These are phyloP conservation scores for Lumnitzera littorea DNA, from an alignment of 345 rosid genomes.

Conservation along the genomic window DNA sequence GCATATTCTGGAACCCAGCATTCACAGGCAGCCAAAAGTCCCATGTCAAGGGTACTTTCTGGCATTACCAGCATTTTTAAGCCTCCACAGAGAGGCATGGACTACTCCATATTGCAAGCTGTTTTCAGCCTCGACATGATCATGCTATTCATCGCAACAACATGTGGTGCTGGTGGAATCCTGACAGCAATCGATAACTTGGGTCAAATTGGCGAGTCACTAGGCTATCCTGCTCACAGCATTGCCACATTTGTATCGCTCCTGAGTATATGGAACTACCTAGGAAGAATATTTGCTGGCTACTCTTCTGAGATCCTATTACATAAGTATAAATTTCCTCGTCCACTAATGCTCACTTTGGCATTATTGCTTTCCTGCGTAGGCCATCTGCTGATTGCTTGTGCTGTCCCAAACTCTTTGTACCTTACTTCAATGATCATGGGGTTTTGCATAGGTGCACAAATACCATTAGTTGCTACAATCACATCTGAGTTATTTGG, in stretches of 20 bases:
- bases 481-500: conserved; percentile 13
- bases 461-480: conserved; percentile 7
- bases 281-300: conserved; percentile 8
- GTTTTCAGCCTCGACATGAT: conserved; percentile 15
- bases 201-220: conserved; percentile 6
- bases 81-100: conserved; percentile 13
- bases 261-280: conserved; percentile 16
- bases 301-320: conserved; percentile 10
- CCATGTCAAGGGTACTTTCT: not conserved
- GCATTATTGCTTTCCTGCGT: conserved; percentile 3
- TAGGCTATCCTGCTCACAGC: conserved; percentile 7
- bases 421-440: conserved; percentile 9
- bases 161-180: conserved; percentile 12
- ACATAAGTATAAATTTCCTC: conserved; percentile 8
- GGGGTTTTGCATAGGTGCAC: conserved; percentile 16
- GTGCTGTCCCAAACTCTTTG: conserved; percentile 2
- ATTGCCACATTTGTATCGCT: conserved; percentile 8
- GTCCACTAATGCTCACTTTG: conserved; percentile 3
- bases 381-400: conserved; percentile 5
- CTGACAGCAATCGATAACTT: conserved; percentile 13
- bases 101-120: conserved; percentile 10
- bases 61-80: not conserved
- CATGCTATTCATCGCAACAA: conserved; percentile 9
- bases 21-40: not conserved
- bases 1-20: too few relatives aligned